Evolutionary conservation across 805 yeast genomes (phyloP).

Genomic region (Lipomyces starkeyi): DNA sequence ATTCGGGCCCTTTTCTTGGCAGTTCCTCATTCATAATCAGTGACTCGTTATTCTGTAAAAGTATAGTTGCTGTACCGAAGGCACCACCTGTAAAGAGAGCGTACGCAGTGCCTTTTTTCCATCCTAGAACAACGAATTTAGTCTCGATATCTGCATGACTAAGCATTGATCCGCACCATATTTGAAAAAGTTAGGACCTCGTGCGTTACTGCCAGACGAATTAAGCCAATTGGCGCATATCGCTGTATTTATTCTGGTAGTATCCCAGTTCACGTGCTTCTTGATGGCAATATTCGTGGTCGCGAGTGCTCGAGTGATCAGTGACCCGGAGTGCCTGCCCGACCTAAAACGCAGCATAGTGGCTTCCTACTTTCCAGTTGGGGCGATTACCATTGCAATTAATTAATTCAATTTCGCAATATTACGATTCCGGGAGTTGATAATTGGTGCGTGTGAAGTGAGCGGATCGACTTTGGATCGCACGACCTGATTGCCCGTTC

Average conservation of each 20-base stretch:
- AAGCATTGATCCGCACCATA: background rate
- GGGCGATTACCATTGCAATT: background rate
- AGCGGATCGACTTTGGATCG: no score
- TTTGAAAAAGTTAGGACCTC: background rate
- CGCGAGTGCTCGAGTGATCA: background rate
- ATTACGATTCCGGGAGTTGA: no score
- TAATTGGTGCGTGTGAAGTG: no score
- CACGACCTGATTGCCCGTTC: no score
- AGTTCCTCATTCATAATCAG: background rate
- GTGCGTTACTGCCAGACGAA: background rate
- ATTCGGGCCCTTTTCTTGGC: background rate
- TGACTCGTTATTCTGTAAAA: background rate
- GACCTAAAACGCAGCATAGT: background rate
- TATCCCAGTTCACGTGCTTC: background rate
- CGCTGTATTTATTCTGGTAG: background rate
- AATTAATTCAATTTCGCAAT: no score
- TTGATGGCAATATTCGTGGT: background rate
- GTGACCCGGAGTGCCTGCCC: background rate
- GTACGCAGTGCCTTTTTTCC: background rate
- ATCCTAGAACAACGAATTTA: background rate
- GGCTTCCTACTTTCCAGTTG: background rate
- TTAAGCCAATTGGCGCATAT: background rate
- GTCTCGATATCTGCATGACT: background rate
- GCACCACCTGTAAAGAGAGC: background rate
- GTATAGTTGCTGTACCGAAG: background rate